Percentiles rank a stretch among this genome's conserved stretches.
These are phyloP conservation scores for Phaeosphaeriaceae sp. DNA, from an alignment of 2,329 filamentous ascomycete genomes.

Conservation along the genomic window DNA sequence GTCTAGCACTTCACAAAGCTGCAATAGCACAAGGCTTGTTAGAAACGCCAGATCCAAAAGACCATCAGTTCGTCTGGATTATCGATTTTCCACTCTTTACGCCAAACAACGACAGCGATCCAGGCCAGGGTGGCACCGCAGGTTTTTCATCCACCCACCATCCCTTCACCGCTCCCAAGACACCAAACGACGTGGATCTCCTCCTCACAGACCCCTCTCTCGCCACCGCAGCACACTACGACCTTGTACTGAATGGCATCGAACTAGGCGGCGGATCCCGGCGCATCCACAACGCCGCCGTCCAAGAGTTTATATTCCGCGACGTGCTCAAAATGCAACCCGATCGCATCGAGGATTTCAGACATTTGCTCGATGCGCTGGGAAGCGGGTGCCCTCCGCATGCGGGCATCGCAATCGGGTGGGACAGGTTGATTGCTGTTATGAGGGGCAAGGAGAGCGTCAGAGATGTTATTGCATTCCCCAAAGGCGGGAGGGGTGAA, in stretches of 20 bases:
- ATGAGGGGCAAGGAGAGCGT: constrained; percentile 79
- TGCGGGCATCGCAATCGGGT: constrained; percentile 89
- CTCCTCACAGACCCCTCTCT: constrained; percentile 74
- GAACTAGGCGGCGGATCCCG: constrained; percentile 93
- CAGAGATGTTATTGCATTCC: constrained; percentile 94
- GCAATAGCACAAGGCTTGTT: constrained; percentile 70
- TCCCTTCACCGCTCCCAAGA: constrained; percentile 89
- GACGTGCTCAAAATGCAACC: constrained; percentile 81
- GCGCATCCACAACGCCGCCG: constrained; percentile 82
- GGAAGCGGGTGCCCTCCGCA: constrained; percentile 90
- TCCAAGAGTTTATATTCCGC: constrained; percentile 85
- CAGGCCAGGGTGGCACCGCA: constrained; percentile 80
- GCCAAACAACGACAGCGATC: constrained; percentile 66
- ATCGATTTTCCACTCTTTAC: constrained; percentile 93
- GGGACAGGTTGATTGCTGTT: constrained; percentile 83
- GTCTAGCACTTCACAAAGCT: constrained; percentile 71
- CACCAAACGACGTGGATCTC: constrained; percentile 72
- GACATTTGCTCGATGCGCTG: constrained; percentile 82
- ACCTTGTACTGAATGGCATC: constrained; percentile 92
- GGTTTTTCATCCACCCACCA: constrained; percentile 91
- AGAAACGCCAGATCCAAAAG: constrained; percentile 51
- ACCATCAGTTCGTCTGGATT: constrained; percentile 81
- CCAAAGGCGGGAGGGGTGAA: constrained; percentile 89
- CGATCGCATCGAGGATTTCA: constrained; percentile 77
- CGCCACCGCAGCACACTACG: constrained; percentile 87